phyloP scores from a whole-genome alignment of 345 rosid genomes.

The Geranium brycei region DNA sequence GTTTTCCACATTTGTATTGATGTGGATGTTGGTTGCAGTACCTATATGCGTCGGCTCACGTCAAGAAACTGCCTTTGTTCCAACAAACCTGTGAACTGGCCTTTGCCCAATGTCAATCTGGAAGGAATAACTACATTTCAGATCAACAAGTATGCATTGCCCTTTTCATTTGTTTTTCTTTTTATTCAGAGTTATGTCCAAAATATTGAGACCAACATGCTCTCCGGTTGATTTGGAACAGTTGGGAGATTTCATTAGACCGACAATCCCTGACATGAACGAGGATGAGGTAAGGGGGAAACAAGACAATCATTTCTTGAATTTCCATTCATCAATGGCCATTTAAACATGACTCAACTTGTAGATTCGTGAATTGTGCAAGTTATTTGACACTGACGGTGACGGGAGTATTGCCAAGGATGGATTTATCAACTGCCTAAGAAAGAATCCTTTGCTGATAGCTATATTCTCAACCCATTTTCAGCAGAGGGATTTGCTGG shows the following conservation, averaged over 20 bases:
- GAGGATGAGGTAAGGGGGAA: conserved; percentile 40
- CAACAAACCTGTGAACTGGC: conserved; percentile 53
- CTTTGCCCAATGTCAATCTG: conserved; percentile 41
- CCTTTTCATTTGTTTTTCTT: not conserved
- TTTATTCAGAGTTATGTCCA: not conserved
- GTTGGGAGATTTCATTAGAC: conserved; percentile 51
- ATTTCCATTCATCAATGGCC: no score
- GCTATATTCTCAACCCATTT: conserved; percentile 37
- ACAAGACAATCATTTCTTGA: not conserved
- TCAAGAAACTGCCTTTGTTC: conserved; percentile 54
- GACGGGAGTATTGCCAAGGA: conserved; percentile 43
- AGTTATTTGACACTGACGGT: conserved; percentile 36
- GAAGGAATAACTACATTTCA: conserved; percentile 34
- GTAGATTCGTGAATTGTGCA: conserved; percentile 48
- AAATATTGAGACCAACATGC: not conserved
- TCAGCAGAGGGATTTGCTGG: conserved; percentile 15
- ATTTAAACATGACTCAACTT: not conserved
- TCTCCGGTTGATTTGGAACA: conserved; percentile 17
- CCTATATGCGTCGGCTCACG: conserved; percentile 67
- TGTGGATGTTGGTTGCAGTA: conserved; percentile 37
- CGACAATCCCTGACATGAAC: conserved; percentile 35
- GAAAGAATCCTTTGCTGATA: conserved; percentile 60
- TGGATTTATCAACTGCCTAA: conserved; percentile 44
- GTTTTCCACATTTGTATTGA: not conserved
- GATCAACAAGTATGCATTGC: conserved; percentile 41